Conservation (phyloP, 257 asterid species). For the Solanum habrochaites region DNA sequence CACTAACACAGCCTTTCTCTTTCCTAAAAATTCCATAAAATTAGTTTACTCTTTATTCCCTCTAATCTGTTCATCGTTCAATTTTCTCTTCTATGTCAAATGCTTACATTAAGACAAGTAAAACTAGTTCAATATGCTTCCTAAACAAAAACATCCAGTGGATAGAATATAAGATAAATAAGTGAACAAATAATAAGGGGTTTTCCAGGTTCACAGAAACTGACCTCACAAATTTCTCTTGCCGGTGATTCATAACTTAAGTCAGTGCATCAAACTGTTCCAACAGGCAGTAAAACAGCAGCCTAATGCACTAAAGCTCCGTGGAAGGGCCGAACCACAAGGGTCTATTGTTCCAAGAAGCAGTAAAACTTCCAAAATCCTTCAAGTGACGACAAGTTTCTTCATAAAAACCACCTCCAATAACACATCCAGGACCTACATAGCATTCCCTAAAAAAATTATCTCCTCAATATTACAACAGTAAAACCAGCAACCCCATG, state of each 20-base stretch:
- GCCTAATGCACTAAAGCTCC: background rate
- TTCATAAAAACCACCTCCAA: slow-evolving; percentile 4
- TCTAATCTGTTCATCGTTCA: background rate
- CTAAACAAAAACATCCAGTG: background rate
- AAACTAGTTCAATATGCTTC: background rate
- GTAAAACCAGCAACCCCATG: background rate
- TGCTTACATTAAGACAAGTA: background rate
- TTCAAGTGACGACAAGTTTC: background rate
- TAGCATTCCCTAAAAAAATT: slow-evolving; percentile 5
- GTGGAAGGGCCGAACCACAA: background rate
- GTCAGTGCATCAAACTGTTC: slow-evolving; percentile 15
- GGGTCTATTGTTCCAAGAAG: background rate
- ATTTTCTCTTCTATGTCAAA: background rate
- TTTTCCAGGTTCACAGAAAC: slow-evolving; percentile 7
- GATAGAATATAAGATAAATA: background rate
- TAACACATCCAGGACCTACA: slow-evolving; percentile 4
- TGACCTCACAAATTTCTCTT: slow-evolving; percentile 75
- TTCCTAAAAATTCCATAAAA: background rate
- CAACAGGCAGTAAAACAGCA: background rate
- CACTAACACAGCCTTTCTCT: background rate
- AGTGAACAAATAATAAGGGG: background rate
- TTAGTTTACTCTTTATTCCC: background rate
- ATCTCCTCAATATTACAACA: background rate
- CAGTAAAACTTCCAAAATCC: slow-evolving; percentile 1
- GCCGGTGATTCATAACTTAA: slow-evolving; percentile 48